phyloP scores from a whole-genome alignment of 345 rosid genomes.

The Aegle marmelos region DNA sequence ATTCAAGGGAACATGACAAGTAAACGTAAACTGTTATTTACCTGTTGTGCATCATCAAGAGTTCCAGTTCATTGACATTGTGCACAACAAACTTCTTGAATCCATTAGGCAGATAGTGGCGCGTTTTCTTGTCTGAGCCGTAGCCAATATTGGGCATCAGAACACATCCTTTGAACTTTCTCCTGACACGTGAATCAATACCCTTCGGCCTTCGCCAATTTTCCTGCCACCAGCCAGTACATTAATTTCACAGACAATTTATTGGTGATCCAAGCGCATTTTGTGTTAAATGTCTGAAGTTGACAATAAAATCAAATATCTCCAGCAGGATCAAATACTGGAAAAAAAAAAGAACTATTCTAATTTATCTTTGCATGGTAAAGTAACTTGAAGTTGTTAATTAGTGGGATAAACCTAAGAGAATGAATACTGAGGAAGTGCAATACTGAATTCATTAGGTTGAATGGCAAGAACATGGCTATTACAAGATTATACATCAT shows the following conservation, averaged over 20 bases:
- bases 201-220: constrained; percentile 72
- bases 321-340: neutral
- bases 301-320: neutral
- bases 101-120: constrained; percentile 70
- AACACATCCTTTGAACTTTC: constrained; percentile 68
- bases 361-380: neutral
- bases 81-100: constrained; percentile 67
- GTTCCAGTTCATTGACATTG: constrained; percentile 50
- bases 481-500: neutral
- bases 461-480: neutral
- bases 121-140: constrained; percentile 62
- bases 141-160: constrained; percentile 73
- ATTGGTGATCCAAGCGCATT: neutral
- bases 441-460: neutral
- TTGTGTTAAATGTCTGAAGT: neutral
- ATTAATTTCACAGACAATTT: neutral
- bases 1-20: neutral
- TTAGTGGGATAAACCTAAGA: neutral
- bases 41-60: constrained; percentile 80
- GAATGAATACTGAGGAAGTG: neutral
- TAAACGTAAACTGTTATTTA: neutral
- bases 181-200: constrained; percentile 73
- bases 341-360: too few relatives aligned
- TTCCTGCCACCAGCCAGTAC: constrained; percentile 26
- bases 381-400: neutral